Evolutionary conservation across 2,329 filamentous ascomycete species (phyloP).

Genomic region (Stachybotrys chartarum): DNA sequence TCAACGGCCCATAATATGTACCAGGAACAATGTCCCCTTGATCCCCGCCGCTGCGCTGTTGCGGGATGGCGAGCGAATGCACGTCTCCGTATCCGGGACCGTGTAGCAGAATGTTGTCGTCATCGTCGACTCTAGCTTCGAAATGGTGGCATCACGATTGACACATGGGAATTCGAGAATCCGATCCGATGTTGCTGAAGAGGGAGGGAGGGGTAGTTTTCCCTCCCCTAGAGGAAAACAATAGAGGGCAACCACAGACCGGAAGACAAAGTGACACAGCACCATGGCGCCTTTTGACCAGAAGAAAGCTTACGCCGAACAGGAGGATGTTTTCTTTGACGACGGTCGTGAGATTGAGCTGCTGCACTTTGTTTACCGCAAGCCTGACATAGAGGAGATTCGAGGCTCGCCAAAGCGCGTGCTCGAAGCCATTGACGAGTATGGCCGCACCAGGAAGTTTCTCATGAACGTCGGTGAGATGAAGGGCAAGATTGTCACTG

Average conservation of each 20-base stretch:
- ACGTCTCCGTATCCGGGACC: background rate
- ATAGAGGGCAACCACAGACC: background rate
- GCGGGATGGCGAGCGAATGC: background rate
- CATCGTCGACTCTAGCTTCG: background rate
- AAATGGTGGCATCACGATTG: background rate
- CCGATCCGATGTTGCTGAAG: background rate
- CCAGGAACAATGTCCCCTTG: background rate
- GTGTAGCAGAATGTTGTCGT: background rate
- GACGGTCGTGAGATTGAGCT: conserved; percentile 71
- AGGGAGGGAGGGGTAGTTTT: background rate
- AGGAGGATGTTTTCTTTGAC: conserved; percentile 45
- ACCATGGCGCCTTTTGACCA: conserved; percentile 24
- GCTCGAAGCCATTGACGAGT: conserved; percentile 65
- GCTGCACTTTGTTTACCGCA: conserved; percentile 59
- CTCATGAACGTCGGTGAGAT: conserved; percentile 75
- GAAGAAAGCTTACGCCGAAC: conserved; percentile 31
- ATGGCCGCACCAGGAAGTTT: conserved; percentile 50
- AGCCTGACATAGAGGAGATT: conserved; percentile 54
- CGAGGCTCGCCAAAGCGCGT: conserved; percentile 57
- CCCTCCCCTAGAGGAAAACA: background rate
- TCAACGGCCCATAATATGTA: background rate
- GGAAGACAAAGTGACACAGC: background rate
- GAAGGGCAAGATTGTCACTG: conserved; percentile 65
- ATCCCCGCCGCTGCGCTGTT: background rate
- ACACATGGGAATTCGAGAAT: background rate